A percentile compares a stretch with the other conserved stretches of the same genome.
Evolutionary conservation across 2,329 filamentous ascomycete species (phyloP).

Genomic region (Lizonia empirigonia): DNA sequence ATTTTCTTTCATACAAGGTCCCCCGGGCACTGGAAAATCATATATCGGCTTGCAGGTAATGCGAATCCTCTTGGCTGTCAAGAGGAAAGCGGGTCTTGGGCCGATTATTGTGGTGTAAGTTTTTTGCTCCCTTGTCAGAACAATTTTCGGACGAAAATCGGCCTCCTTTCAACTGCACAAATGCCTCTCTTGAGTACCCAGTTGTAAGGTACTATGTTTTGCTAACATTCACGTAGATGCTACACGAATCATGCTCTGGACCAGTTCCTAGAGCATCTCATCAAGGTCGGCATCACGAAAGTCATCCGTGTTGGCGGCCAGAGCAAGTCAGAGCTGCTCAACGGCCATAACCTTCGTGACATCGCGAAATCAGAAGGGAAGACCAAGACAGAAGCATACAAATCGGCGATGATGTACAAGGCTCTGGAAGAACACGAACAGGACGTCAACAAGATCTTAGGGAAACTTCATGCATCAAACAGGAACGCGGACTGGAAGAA

Average conservation of each 20-base stretch:
- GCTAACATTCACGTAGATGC: slow-evolving; percentile 30
- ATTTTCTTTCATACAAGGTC: slow-evolving; percentile 70
- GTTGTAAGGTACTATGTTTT: background rate
- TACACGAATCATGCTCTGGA: slow-evolving; percentile 63
- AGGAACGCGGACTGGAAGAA: slow-evolving; percentile 25
- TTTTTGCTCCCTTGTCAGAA: background rate
- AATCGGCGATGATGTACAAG: slow-evolving; percentile 19
- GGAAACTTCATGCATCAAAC: slow-evolving; percentile 10
- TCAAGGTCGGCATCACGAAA: slow-evolving; percentile 54
- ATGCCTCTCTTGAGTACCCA: too few species aligned
- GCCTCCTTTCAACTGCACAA: too few species aligned
- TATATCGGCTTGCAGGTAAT: slow-evolving; percentile 66
- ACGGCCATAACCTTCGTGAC: slow-evolving; percentile 57
- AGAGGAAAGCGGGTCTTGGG: slow-evolving; percentile 44
- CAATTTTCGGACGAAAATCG: too few species aligned
- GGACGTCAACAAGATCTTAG: slow-evolving; percentile 12
- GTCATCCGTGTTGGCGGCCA: slow-evolving; percentile 67
- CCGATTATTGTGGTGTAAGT: slow-evolving; percentile 52
- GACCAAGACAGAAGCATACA: slow-evolving; percentile 25
- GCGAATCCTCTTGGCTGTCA: slow-evolving; percentile 58
- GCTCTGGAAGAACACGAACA: slow-evolving; percentile 17
- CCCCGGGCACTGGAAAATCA: slow-evolving; percentile 72
- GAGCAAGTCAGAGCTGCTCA: slow-evolving; percentile 61
- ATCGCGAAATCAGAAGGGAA: slow-evolving; percentile 25
- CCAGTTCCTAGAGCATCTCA: slow-evolving; percentile 65